Percentiles rank a stretch among this genome's conserved stretches.
Conservation (phyloP, 2,329 filamentous ascomycete genomes). For the Ophiostoma pallidulum region DNA sequence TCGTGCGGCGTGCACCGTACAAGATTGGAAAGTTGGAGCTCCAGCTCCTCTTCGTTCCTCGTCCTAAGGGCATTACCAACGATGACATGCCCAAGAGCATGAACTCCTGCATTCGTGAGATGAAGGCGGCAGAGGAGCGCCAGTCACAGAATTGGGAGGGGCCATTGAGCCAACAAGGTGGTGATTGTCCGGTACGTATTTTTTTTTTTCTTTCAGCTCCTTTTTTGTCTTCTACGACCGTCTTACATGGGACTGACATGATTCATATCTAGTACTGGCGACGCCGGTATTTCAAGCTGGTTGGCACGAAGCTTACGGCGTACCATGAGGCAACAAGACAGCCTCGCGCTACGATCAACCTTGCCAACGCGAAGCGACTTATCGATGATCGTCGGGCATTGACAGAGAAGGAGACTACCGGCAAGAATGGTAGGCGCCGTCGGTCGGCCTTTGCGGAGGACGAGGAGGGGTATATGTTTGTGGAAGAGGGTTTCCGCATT, state of each 20-base stretch:
- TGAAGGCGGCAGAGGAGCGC: constrained; percentile 80
- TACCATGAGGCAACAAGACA: constrained; percentile 94
- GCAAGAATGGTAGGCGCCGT: constrained; percentile 67
- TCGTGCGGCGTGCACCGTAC: constrained; percentile 84
- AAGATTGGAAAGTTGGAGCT: constrained; percentile 90
- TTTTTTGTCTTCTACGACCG: too few species aligned
- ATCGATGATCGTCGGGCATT: constrained; percentile 85
- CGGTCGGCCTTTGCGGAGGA: constrained; percentile 96
- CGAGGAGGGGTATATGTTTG: constrained; percentile 99
- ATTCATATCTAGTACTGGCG: constrained; percentile 75
- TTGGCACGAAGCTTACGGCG: constrained; percentile 83
- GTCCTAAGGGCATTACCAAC: constrained; percentile 75
- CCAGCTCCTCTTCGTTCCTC: constrained; percentile 89
- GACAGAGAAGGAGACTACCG: constrained; percentile 72
- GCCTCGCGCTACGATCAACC: constrained; percentile 91
- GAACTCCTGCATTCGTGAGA: constrained; percentile 89
- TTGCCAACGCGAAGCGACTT: constrained; percentile 82
- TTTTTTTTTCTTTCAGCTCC: too few species aligned
- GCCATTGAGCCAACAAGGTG: constrained; percentile 88
- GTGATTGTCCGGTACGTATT: constrained; percentile 82
- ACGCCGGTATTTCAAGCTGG: constrained; percentile 90
- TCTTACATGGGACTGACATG: constrained; percentile 24
- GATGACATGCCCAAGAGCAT: constrained; percentile 99
- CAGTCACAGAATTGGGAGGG: constrained; percentile 76
- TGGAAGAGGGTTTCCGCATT: constrained; percentile 97